Base-by-base conservation (phyloP, 108 stramenopile genomes). In the Skeletonema tropicum region DNA sequence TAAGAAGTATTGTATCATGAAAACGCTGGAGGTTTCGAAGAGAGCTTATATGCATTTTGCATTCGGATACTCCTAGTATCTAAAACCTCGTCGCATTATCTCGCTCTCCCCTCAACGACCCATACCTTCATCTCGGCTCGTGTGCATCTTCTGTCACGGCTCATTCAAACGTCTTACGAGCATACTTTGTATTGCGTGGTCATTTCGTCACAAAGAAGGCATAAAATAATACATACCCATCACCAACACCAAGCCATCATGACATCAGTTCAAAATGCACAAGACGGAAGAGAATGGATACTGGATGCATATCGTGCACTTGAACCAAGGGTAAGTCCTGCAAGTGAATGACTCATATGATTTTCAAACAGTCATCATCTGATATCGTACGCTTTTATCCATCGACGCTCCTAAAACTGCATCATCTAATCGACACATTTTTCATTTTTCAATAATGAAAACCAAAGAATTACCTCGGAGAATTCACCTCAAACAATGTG, bases 401-500 rank as follows among this genome's bases (percentile, higher is more conserved):
- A 39, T 39, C 11, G 11, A 1, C 38, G 2, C 11, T 39, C 38
- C 38, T 39, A 2, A 12, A 39, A 39, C 52, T 25, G 19, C 52
- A 55, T 23, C 52, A 2, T 23, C 52, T 52, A 52, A 19, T 55
- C 52, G 23, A 55, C 49, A 23, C 5, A 52, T n/a, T n/a, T n/a
- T n/a, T n/a, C n/a, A n/a, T n/a, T n/a, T n/a, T n/a, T n/a, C n/a
- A n/a, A n/a, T n/a, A n/a, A n/a, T 55, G 14, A 12, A 12, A 87
- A 55, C 32, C 66, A 12, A 17, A 87, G 83, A 79, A 85, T 64
- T 87, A 87, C 60, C 76, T 90, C 2, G 60, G 72, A 13, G 80
- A 77, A 66, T 90, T 87, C 82, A 89, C 84, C 48, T 39, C 74
- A 9, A 61, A 83, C 35, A 74, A 76, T 31, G 86, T 89, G 23